These are phyloP conservation scores for Puccinia coronata DNA, from an alignment of 1,284 basidiomycete genomes.

Conservation along the genomic window DNA sequence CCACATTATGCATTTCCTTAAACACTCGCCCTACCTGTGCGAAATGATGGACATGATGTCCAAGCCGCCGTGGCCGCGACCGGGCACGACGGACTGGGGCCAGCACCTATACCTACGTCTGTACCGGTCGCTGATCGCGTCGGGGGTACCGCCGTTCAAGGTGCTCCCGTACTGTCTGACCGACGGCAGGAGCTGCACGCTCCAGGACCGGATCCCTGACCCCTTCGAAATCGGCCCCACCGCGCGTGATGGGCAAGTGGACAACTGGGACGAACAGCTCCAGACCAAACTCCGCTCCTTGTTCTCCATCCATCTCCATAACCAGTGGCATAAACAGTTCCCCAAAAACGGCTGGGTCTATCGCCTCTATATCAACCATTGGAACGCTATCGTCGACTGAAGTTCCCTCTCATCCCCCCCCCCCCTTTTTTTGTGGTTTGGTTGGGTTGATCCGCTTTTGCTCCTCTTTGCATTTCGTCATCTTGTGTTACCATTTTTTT, in stretches of 20 bases:
- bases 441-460: too few relatives aligned
- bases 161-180: conserved; percentile 89
- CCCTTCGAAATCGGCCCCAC: conserved; percentile 66
- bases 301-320: conserved; percentile 85
- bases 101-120: conserved; percentile 82
- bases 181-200: conserved; percentile 81
- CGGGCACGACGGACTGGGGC: conserved; percentile 86
- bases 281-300: conserved; percentile 70
- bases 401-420: too few relatives aligned
- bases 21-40: conserved; percentile 87
- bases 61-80: conserved; percentile 70
- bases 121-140: conserved; percentile 75
- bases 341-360: conserved; percentile 74
- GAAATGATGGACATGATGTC: conserved; percentile 89
- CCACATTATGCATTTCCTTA: conserved; percentile 84
- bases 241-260: background rate
- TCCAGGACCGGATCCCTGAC: conserved; percentile 85
- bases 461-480: too few relatives aligned
- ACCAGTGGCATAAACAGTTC: conserved; percentile 84
- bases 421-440: too few relatives aligned
- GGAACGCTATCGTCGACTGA: conserved; percentile 5
- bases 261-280: conserved; percentile 62
- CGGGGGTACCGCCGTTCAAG: conserved; percentile 75
- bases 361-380: conserved; percentile 38
- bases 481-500: too few relatives aligned